Evolutionary conservation across 352 stramenopile species (phyloP).

Genomic region (Phytophthora pisi): DNA sequence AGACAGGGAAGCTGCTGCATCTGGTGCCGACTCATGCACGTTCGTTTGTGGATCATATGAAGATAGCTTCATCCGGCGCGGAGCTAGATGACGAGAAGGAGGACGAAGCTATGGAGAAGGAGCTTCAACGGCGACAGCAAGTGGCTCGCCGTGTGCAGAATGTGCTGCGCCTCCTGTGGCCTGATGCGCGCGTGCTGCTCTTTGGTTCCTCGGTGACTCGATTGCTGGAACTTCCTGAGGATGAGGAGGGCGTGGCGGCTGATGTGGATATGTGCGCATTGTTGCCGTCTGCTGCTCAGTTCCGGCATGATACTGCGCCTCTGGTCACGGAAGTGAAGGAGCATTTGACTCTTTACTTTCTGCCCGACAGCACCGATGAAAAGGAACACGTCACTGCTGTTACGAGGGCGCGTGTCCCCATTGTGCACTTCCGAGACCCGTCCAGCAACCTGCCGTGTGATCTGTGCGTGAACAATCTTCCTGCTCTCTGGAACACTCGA

Average conservation of each 20-base stretch:
- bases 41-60: conserved; percentile 22
- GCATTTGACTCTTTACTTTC: conserved; percentile 67
- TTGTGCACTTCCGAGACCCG: conserved; percentile 64
- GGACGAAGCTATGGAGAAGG: conserved; percentile 6
- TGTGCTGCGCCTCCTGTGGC: conserved; percentile 62
- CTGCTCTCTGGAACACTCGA: conserved; percentile 81
- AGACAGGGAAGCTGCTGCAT: conserved; percentile 42
- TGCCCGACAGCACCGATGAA: conserved; percentile 20
- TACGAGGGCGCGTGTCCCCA: conserved; percentile 64
- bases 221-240: conserved; percentile 26
- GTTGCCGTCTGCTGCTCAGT: conserved; percentile 54
- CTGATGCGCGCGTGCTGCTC: conserved; percentile 61
- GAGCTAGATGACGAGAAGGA: neutral
- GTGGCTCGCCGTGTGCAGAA: conserved; percentile 49
- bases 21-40: conserved; percentile 38
- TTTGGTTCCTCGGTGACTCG: conserved; percentile 76
- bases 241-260: neutral
- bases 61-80: neutral
- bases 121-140: conserved; percentile 35
- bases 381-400: conserved; percentile 29
- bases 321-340: conserved; percentile 70
- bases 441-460: conserved; percentile 55
- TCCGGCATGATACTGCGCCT: conserved; percentile 54
- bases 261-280: conserved; percentile 82
- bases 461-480: conserved; percentile 83